A percentile compares a stretch with the other conserved stretches of the same genome.
phyloP scores from a whole-genome alignment of 2,329 filamentous ascomycete genomes.

The Juglanconis sp. region DNA sequence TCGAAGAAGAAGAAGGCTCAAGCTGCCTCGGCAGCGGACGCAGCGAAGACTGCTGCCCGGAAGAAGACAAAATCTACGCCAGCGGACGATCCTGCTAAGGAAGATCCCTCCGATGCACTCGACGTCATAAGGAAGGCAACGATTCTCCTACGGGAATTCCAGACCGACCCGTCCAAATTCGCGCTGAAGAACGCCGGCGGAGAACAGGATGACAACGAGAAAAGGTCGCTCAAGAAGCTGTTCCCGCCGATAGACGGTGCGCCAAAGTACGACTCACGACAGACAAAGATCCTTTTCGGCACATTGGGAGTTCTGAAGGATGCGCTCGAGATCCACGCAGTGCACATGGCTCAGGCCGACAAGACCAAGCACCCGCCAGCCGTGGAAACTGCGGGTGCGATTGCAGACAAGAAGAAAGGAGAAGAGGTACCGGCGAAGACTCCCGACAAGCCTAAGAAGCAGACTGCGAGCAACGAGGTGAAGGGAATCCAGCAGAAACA shows the following conservation, averaged over 20 bases:
- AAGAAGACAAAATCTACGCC: background rate
- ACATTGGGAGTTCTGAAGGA: constrained; percentile 36
- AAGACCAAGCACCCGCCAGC: background rate
- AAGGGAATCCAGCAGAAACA: background rate
- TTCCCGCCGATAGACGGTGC: constrained; percentile 9
- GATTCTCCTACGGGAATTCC: constrained; percentile 23
- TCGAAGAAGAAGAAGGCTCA: background rate
- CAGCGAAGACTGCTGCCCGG: background rate
- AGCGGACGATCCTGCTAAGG: no score
- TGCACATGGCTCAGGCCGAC: constrained; percentile 7
- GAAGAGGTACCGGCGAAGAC: background rate
- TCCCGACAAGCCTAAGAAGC: background rate
- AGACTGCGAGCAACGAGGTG: background rate
- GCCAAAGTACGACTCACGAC: constrained; percentile 18
- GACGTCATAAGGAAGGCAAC: constrained; percentile 27
- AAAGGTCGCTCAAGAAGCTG: constrained; percentile 12
- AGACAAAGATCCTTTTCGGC: constrained; percentile 33
- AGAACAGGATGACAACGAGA: constrained; percentile 9
- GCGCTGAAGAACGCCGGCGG: background rate
- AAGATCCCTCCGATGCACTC: background rate
- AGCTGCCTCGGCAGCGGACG: background rate
- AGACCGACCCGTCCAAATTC: constrained; percentile 11
- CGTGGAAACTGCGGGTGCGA: no score
- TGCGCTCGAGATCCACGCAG: constrained; percentile 31
- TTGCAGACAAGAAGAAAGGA: background rate